A percentile compares a stretch with the other conserved stretches of the same genome.
Conservation (phyloP, 2,329 filamentous ascomycete species). For the Xylariaceae sp. region DNA sequence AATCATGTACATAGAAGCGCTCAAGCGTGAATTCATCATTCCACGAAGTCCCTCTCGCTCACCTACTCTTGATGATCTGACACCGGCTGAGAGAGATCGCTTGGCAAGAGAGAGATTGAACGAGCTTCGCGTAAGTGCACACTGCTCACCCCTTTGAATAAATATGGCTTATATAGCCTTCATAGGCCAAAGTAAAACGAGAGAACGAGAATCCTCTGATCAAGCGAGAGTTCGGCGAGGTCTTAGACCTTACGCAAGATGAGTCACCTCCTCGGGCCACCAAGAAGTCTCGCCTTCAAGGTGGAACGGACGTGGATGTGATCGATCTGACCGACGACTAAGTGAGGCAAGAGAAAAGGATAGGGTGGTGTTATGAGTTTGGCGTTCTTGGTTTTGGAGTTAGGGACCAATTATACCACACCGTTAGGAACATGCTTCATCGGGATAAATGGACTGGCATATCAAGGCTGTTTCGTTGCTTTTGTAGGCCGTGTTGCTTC, state of each 20-base stretch:
- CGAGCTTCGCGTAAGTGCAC: slow-evolving; percentile 36
- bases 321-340: slow-evolving; percentile 37
- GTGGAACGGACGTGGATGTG: slow-evolving; percentile 22
- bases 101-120: slow-evolving; percentile 41
- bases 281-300: slow-evolving; percentile 25
- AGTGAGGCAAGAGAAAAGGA: background rate
- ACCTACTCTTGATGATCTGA: slow-evolving; percentile 29
- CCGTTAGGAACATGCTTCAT: background rate
- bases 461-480: background rate
- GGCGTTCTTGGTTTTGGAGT: slow-evolving; percentile 2
- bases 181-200: slow-evolving; percentile 23
- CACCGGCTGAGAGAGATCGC: slow-evolving; percentile 34
- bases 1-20: slow-evolving; percentile 33
- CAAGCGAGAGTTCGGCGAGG: slow-evolving; percentile 39
- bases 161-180: background rate
- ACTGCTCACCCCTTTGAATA: background rate
- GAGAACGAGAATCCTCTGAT: slow-evolving; percentile 15
- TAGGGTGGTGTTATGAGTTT: background rate
- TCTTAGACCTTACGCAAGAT: slow-evolving; percentile 37
- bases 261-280: background rate
- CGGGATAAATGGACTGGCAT: background rate
- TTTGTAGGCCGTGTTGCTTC: background rate
- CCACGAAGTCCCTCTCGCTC: slow-evolving; percentile 34
- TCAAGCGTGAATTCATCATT: slow-evolving; percentile 42
- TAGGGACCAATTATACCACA: slow-evolving; percentile 15